phyloP scores from a whole-genome alignment of 73 alveolate species.

The Paramecium sexaurelia region DNA sequence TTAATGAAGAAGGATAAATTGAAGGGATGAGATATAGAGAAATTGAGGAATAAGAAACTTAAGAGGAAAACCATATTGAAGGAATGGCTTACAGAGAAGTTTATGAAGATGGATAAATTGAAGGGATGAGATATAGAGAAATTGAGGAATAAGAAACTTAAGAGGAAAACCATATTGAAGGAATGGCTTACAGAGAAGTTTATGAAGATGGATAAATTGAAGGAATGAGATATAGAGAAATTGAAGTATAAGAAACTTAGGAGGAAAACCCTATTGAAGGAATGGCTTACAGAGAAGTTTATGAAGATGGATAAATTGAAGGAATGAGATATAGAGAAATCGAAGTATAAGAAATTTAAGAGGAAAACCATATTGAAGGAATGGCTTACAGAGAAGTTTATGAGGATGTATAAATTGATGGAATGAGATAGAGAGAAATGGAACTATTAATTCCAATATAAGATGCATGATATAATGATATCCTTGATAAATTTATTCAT shows the following conservation, averaged over 20 bases:
- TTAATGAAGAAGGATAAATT: neutral
- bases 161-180: neutral
- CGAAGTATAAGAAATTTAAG: neutral
- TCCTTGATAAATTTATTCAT: no score
- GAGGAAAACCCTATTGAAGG: neutral
- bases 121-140: conserved; percentile 9
- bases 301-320: neutral
- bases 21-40: neutral
- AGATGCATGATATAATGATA: no score
- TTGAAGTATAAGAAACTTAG: neutral
- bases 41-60: neutral
- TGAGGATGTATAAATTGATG: neutral
- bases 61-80: neutral
- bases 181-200: neutral
- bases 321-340: neutral
- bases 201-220: neutral
- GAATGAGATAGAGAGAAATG: neutral
- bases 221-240: neutral
- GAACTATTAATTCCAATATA: no score
- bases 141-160: neutral
- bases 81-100: conserved; percentile 12
- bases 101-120: neutral
- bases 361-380: neutral
- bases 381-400: neutral
- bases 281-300: neutral